Evolutionary conservation across 2,329 filamentous ascomycete genomes (phyloP), one percentile per base, ranked within the genome.

Genomic region (Helotiales sp.): DNA sequence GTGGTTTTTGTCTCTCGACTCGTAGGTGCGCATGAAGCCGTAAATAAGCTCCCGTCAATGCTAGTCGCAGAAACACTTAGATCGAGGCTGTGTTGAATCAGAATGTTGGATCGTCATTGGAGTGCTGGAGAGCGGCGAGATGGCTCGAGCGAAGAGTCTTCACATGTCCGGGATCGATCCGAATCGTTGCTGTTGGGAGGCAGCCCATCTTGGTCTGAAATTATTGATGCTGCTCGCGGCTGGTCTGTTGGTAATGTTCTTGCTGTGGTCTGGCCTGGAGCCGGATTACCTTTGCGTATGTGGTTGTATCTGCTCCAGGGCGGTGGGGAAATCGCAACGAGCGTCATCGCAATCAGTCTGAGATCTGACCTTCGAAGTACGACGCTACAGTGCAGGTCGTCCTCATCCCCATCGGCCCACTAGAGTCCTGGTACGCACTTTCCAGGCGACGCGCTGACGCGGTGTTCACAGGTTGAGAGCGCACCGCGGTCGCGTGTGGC

Each of bases 21-120:
- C 36, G 55, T 36, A 50, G 36, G 38, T 49, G 57, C 52, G 61
- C 61, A 64, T 66, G 59, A 66, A 57, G 58, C 52, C 42, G 54
- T 53, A 58, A 58, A 59, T 34, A 60, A 46, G 53, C 55, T 52
- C 34, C 50, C 46, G 27, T 51, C 36, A 36, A 56, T 51, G 27
- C 54, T 42, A 56, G 29, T 51, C 44, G 54, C 40, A 30, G 33
- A 51, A 22, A 46, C 34, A 25, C 38, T 19, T 34, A 17, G 47
- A 56, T 56, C 33, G 47, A 51, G 54, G 54, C 54, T 56, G 47
- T 56, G 54, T 56, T 55, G 47, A 56, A 51, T 56, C 54, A 51
- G 54, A 56, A 56, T 38, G 46, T 48, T 27, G 46, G 54, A 51
- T 56, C 54, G 36, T 30, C 54, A 51, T 46, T 51, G 38, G 46